Conservation (phyloP, 148 eudicot species). For the Arctostaphylos glauca region DNA sequence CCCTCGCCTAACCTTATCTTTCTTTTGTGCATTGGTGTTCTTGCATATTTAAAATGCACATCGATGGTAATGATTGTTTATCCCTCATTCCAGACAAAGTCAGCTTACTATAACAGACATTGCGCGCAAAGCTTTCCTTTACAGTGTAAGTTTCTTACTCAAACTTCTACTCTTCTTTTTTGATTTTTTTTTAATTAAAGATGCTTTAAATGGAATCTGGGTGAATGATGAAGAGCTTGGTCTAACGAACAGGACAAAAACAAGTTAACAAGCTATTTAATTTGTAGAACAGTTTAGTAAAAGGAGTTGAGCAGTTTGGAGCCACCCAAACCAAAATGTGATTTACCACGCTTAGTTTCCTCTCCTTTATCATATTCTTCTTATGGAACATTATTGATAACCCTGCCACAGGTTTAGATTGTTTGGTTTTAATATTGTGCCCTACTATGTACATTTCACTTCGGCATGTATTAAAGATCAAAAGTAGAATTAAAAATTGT, state of each 20-base stretch:
- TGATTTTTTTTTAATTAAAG: neutral
- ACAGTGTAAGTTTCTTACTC: constrained; percentile 66
- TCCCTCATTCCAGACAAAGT: constrained; percentile 57
- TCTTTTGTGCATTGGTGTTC: neutral
- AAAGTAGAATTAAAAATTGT: neutral
- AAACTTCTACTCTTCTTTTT: constrained; percentile 4
- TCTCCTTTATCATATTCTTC: neutral
- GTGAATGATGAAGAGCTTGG: neutral
- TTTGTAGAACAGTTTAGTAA: neutral
- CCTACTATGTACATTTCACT: neutral
- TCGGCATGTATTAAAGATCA: neutral
- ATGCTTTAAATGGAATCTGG: neutral
- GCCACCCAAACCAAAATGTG: neutral
- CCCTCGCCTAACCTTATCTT: neutral
- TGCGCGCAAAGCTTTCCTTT: constrained; percentile 93
- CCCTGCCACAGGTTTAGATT: neutral
- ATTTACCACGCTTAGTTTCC: neutral
- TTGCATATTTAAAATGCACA: constrained; percentile 1
- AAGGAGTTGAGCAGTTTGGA: neutral
- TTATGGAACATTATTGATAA: neutral
- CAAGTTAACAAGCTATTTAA: neutral
- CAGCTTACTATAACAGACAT: constrained; percentile 90
- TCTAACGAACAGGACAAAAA: neutral
- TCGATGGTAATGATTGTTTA: neutral
- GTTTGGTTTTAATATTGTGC: neutral